Base-by-base conservation (phyloP, 306 rosid species). In the Crotalaria pallida region DNA sequence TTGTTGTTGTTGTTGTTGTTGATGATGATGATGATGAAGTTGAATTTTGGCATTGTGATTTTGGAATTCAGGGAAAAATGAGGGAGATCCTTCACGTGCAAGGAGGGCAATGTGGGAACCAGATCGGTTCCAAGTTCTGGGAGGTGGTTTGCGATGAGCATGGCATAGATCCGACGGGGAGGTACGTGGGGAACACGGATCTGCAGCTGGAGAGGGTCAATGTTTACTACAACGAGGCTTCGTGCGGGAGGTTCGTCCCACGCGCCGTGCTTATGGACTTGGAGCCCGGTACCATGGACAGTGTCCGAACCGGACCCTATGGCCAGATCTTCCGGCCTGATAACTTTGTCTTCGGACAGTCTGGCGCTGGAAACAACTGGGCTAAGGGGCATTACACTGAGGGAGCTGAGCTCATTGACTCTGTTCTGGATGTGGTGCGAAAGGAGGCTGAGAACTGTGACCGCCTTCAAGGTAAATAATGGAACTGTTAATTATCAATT, bases 41-140 rank as follows among this genome's bases (percentile, higher is more conserved):
- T 70, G 67, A 55, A 69, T 7, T 53, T 4, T 17, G 24, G 55
- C 4, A 17, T 60, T 67, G 11, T 17, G 1, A 15, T 17, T 63
- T 72, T 73, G 55, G 57, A 49, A 41, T 58, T 31, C 77, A 73
- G 83, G 77, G 60, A 38, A 80, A 78, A 64, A 84, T 84, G 89
- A 84, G 89, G 33, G 89, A 84, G 50, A 84, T 84, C 74, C 89
- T 84, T 73, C 89, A 84, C 34, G 65, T 84, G 57, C 89, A 84
- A 58, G 89, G 84, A 68, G 89, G 89, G 13, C 89, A 84, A 71
- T 84, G 89, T 27, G 89, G 89, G 50, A 84, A 84, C 82, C 86
- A 84, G 81, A 84, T 84, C 57, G 89, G 88, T 63, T 78, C 86
- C 4, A 84, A 84, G 71, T 84, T 84, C 78, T 84, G 88, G 88